Base-by-base conservation (phyloP, 2,329 filamentous ascomycete genomes). In the Fusarium penzigii region DNA sequence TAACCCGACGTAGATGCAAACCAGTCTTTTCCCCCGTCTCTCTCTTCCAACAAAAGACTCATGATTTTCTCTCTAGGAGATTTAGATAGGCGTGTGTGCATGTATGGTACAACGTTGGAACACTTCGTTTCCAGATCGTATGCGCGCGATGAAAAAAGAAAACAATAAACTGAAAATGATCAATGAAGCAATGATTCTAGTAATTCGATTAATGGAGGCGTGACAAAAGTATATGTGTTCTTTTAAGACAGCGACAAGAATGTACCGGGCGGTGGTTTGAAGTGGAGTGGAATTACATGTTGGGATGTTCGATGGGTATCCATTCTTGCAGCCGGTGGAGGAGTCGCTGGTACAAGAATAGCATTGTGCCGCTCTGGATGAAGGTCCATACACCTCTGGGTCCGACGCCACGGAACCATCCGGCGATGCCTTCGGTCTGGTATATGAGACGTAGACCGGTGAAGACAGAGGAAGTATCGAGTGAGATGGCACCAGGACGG, bases 331-430 rank as follows among this genome's bases (percentile, higher is more conserved):
- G 81, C 72, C 87, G 84, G 65, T 88, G 86, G 68, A 97, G 75
- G 50, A 97, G 78, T 54, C 87, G 88, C 75, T 97, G 93, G 72
- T 97, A 97, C 70, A 97, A 78, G 63, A 97, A 92, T 68, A 97
- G 78, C 93, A 97, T 97, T 60, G 91, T 96, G 40, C 92, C 90
- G 67, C 90, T 96, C 76, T 99, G 94, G 52, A 97, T 90, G 66
- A 93, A 96, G 17, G 94, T 99, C 94, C 94, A 99, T 13, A 97
- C 90, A 51, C 88, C 88, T 48, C 94, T 84, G 2, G 94, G 94
- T 0, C 93, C 93, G 2, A 99, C 93, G 25, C 94, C 94, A 52
- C 94, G 85, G 73, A 99, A 99, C 86, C 91, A 95, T 2, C 94
- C 95, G 3, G 82, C 83, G 14, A 97, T 63, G 1, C 94, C 94